Base-by-base conservation (phyloP, 441 rosid species). In the Aquilaria agallochum region DNA sequence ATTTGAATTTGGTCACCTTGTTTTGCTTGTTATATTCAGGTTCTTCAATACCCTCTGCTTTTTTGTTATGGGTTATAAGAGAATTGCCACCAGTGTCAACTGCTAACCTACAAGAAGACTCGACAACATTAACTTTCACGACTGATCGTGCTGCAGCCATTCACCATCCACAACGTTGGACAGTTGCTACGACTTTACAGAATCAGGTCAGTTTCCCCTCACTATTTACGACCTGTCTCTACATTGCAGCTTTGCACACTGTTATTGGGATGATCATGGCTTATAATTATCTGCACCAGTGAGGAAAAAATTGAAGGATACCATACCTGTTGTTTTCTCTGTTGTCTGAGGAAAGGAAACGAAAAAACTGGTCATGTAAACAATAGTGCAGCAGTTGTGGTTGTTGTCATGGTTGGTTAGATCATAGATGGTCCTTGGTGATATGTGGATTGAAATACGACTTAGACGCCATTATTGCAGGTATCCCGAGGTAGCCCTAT, bases 1-100 rank as follows among this genome's bases (percentile, higher is more conserved):
- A 20, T 20, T 20, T 20, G 27, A 20, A 20, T 20, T 20, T 53
- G 59, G 33, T 52, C 36, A 32, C 50, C 7, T 62, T 55, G 47
- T 47, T 69, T 51, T 72, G 33, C 42, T 64, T 36, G 6, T 36
- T 3, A 36, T 36, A 36, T 36, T 5, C 42, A 87, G 93, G 93
- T 71, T 82, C 83, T 31, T 82, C 90, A 4, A 67, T 84, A 20
- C 93, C 93, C 51, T 87, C 93, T 9, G 81, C 88, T 27, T 80
- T 80, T 55, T 62, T 87, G 57, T 73, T 87, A 55, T 84, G 86
- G 93, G 76, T 79, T 66, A 82, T 80, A 88, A 79, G 86, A 71
- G 90, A 87, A 47, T 74, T 84, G 53, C 93, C 93, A 11, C 70
- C 77, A 45, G 15, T 64, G 31, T 8, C 65, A 55, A 62, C 51